phyloP scores from a whole-genome alignment of 129 eudicot species.

The Lactuca sativa region DNA sequence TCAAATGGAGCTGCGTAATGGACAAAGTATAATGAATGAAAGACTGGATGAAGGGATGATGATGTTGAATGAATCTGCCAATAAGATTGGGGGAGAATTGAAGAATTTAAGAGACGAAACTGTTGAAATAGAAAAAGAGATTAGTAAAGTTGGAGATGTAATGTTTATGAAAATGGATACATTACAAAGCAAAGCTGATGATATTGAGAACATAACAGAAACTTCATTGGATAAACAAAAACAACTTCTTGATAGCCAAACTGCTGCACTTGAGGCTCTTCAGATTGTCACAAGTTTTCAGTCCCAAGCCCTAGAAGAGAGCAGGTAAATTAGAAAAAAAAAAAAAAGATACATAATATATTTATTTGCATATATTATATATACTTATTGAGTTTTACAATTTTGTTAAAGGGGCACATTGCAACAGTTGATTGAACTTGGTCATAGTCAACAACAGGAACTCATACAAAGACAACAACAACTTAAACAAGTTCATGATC shows the following conservation, averaged over 20 bases:
- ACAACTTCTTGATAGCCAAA: conserved; percentile 64
- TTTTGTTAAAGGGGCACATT: conserved; percentile 44
- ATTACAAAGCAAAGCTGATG: conserved; percentile 65
- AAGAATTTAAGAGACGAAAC: conserved; percentile 45
- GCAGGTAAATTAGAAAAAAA: conserved; percentile 48
- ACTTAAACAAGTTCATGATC: conserved; percentile 70
- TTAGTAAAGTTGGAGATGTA: conserved; percentile 53
- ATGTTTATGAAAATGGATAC: conserved; percentile 57
- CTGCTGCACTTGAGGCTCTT: conserved; percentile 58
- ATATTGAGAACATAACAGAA: conserved; percentile 58
- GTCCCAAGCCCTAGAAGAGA: conserved; percentile 72
- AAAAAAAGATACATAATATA: too few relatives aligned
- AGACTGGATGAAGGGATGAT: conserved; percentile 55
- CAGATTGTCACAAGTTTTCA: conserved; percentile 53
- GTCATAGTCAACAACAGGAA: conserved; percentile 67
- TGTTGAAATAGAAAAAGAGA: conserved; percentile 61
- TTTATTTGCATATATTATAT: not conserved
- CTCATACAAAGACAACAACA: conserved; percentile 59
- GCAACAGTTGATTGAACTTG: conserved; percentile 57
- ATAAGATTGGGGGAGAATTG: conserved; percentile 53
- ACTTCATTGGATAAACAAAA: conserved; percentile 59
- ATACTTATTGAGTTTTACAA: not conserved
- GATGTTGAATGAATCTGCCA: conserved; percentile 51
- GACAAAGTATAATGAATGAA: conserved; percentile 56
- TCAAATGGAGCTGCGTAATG: conserved; percentile 56